phyloP scores from a whole-genome alignment of 1,284 basidiomycete genomes.

The Caloboletus firmus region DNA sequence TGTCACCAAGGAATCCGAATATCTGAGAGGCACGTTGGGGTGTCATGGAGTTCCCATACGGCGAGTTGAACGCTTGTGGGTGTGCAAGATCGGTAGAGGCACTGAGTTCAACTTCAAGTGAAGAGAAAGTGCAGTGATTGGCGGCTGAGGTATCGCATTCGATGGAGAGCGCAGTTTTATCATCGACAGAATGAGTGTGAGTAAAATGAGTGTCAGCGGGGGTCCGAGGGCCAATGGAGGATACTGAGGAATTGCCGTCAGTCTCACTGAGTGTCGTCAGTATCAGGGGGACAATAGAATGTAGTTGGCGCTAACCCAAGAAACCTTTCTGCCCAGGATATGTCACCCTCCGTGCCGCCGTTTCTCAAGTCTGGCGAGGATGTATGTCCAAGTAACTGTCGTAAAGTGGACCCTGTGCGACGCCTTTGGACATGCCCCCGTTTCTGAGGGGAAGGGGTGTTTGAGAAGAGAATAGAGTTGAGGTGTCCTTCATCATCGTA shows the following conservation, averaged over 20 bases:
- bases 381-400: slow-evolving; percentile 63
- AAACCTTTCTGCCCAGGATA: slow-evolving; percentile 77
- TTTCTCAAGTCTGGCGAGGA: slow-evolving; percentile 34
- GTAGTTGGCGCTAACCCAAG: slow-evolving; percentile 50
- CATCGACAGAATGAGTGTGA: slow-evolving; percentile 35
- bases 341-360: slow-evolving; percentile 59
- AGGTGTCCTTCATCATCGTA: slow-evolving; percentile 72
- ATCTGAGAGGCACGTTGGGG: slow-evolving; percentile 67
- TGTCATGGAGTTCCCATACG: slow-evolving; percentile 42
- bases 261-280: slow-evolving; percentile 42
- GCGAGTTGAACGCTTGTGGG: slow-evolving; percentile 27
- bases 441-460: slow-evolving; percentile 46
- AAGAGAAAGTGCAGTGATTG: slow-evolving; percentile 58
- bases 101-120: slow-evolving; percentile 71
- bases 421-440: slow-evolving; percentile 52
- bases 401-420: slow-evolving; percentile 67
- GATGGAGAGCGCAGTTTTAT: slow-evolving; percentile 41
- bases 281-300: not conserved
- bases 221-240: slow-evolving; percentile 48
- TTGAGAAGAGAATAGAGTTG: slow-evolving; percentile 60
- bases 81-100: slow-evolving; percentile 41
- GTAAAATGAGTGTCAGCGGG: slow-evolving; percentile 41
- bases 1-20: slow-evolving; percentile 61
- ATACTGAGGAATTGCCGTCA: slow-evolving; percentile 44
- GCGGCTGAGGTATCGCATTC: slow-evolving; percentile 45